Base-by-base conservation (phyloP, 768 basidiomycete genomes). In the Pulveroboletus sp. region DNA sequence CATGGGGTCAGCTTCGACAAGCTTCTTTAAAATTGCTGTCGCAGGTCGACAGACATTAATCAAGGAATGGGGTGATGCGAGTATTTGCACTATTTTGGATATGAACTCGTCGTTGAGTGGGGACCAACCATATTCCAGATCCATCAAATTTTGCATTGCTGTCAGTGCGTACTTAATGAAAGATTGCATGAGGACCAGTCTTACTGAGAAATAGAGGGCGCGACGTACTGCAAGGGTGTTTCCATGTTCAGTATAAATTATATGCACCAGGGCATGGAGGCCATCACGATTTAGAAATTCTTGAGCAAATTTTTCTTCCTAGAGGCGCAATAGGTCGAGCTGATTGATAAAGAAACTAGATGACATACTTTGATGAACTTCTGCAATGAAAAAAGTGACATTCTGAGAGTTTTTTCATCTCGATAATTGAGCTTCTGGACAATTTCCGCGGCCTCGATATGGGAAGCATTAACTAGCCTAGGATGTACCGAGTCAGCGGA, bases 1-100 rank as follows among this genome's bases (percentile, higher is more conserved):
- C 57, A 76, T 70, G 15, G 90, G 86, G 59, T 90, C 88, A 8
- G 90, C 90, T 65, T 93, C 90, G 13, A 93, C 91, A 18, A 95
- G 79, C 55, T 86, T 86, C 70, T 91, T 90, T 54, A 94, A 76
- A 48, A 95, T 93, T 31, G 88, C 83, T 38, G 89, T 93, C 1
- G 92, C 93, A 31, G 93, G 93, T 6, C 92, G 84, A 59, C 89
- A 90, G 51, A 94, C 89, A 54, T 96, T 96, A 73, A 94, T 84
- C 15, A 84, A 77, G 10, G 86, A 87, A 35, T 78, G 75, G 0
- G 85, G 74, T 0, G 89, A 87, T 0, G 89, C 82, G 24, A 91
- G 74, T 57, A 89, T 85, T 59, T 84, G 80, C 14, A 91, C 89
- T 44, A 93, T 79, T 65, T 80, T 79, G 58, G 81, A 75, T 46